Evolutionary conservation across 768 basidiomycete species (phyloP).

Genomic region (Suillus fuscotomentosus): DNA sequence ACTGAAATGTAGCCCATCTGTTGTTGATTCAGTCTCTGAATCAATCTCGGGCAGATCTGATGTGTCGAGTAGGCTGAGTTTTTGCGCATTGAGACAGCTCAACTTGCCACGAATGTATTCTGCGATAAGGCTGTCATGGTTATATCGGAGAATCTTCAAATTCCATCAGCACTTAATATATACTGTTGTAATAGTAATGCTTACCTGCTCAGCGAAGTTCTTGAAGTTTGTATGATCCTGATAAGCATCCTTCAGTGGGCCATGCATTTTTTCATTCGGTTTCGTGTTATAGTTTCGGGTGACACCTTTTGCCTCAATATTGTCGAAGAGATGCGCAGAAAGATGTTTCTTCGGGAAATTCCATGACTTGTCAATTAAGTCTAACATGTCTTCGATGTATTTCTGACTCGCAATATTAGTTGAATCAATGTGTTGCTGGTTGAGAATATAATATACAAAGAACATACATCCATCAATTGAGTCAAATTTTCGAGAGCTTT

Average conservation of each 20-base stretch:
- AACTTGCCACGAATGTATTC: neutral
- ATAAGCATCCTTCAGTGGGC: neutral
- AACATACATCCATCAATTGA: neutral
- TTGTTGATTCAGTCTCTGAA: too few relatives aligned
- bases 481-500: neutral
- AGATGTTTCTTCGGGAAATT: neutral
- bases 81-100: neutral
- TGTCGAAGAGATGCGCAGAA: neutral
- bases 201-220: neutral
- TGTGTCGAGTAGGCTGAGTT: neutral
- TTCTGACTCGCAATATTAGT: neutral
- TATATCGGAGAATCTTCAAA: constrained; percentile 1
- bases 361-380: neutral
- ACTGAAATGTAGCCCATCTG: neutral
- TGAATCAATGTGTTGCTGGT: too few relatives aligned
- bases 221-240: neutral
- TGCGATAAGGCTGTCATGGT: constrained; percentile 23
- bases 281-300: neutral
- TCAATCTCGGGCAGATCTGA: neutral
- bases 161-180: neutral
- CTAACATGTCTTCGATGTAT: neutral
- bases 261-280: neutral
- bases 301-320: neutral
- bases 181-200: neutral
- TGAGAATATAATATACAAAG: too few relatives aligned